Base-by-base conservation (phyloP, 768 basidiomycete genomes). In the Rickenella mellea region DNA sequence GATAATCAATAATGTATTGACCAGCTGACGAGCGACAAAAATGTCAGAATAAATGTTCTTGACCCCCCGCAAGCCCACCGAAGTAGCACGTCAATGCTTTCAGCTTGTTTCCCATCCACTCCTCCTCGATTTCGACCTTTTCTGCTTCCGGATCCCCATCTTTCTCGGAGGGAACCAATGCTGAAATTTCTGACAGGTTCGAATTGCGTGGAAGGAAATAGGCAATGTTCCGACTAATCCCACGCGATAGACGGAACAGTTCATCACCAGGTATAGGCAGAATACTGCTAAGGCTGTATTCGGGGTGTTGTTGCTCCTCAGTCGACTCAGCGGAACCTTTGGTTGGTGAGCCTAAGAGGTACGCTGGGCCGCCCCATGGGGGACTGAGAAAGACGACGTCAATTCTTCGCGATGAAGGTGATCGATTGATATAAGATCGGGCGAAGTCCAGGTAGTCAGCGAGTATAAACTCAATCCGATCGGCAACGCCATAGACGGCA, bases 31-130 rank as follows among this genome's bases (percentile, higher is more conserved):
- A 44, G 33, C 15, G 19, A 17, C 10, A 3, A 14, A 14, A 36
- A 9, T 21, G 49, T 60, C 48, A 73, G 48, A 78, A 88, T 46
- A 80, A 51, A 29, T 73, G 56, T 41, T 78, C 79, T 52, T 89
- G 85, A 2, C 81, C 83, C 19, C 60, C 58, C 7, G 64, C 84
- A 31, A 97, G 63, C 10, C 89, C 89, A 6, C 94, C 94, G 61
- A 83, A 96, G 59, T 96, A 94, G 57, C 88, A 92, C 1, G 90
- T 96, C 40, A 98, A 62, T 0, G 93, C 94, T 56, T 97, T 98
- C 32, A 98, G 62, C 66, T 94, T 94, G 8, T 69, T 69, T 2
- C 90, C 83, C 82, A 89, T 94, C 92, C 91, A 97, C 58, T 89
- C 89, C 61, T 98, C 94, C 56, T 98, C 92, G 6, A 97, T 73